phyloP scores from a whole-genome alignment of 2,329 filamentous ascomycete genomes.

The Lachnellula arida region DNA sequence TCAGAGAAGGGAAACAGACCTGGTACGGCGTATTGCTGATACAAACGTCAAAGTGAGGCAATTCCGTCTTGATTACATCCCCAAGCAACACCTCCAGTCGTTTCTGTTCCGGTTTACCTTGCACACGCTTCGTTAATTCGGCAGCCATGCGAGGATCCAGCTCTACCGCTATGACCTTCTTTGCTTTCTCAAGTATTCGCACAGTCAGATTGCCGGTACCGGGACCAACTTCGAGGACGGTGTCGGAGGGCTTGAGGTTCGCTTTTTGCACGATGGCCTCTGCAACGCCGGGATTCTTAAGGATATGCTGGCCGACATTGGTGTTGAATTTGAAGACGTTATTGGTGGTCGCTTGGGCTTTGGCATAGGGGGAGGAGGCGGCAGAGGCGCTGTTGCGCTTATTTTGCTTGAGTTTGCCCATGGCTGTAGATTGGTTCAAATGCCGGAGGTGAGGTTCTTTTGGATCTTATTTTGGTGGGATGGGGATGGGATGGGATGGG shows the following conservation, averaged over 20 bases:
- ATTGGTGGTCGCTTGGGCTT: constrained; percentile 44
- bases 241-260: constrained; percentile 82
- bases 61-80: constrained; percentile 82
- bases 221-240: constrained; percentile 87
- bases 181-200: constrained; percentile 81
- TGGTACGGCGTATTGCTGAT: constrained; percentile 66
- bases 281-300: constrained; percentile 86
- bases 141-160: constrained; percentile 90
- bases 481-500: background rate
- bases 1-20: constrained; percentile 33
- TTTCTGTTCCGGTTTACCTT: constrained; percentile 79
- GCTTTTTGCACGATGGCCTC: constrained; percentile 83
- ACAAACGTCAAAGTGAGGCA: constrained; percentile 73
- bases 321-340: constrained; percentile 90
- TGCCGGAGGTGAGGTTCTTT: background rate
- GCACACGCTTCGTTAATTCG: constrained; percentile 88
- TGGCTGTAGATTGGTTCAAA: constrained; percentile 8
- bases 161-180: constrained; percentile 79
- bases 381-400: constrained; percentile 30
- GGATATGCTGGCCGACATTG: constrained; percentile 66
- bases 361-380: constrained; percentile 25
- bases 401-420: constrained; percentile 31
- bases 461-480: background rate
- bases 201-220: constrained; percentile 88
- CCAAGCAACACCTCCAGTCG: constrained; percentile 84